Evolutionary conservation across 495 filamentous ascomycete species (phyloP).

Genomic region (Endocarpon pusillum): DNA sequence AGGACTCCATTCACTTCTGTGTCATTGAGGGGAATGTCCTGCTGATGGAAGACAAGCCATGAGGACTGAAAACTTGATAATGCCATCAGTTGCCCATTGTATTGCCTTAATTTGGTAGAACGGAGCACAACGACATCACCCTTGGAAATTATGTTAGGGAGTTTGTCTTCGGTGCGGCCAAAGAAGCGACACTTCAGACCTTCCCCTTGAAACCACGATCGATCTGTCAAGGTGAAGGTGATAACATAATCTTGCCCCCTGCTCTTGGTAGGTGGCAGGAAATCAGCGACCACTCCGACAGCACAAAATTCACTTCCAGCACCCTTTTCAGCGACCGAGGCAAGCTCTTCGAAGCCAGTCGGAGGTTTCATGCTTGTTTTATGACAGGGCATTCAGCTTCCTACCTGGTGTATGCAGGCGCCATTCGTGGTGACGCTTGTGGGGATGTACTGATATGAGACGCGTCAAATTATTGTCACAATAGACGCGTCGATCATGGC

Average conservation of each 20-base stretch:
- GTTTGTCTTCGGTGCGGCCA: slow-evolving; percentile 16
- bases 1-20: too few relatives aligned
- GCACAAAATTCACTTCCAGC: slow-evolving; percentile 24
- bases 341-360: slow-evolving; percentile 18
- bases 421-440: slow-evolving; percentile 5
- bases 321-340: slow-evolving; percentile 14
- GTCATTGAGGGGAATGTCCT: slow-evolving; percentile 15
- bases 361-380: too few relatives aligned
- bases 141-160: slow-evolving; percentile 23
- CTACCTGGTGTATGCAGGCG: slow-evolving; percentile 5
- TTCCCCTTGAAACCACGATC: slow-evolving; percentile 19
- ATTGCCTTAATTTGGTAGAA: slow-evolving; percentile 20
- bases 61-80: slow-evolving; percentile 10
- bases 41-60: slow-evolving; percentile 13
- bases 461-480: too few relatives aligned
- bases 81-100: slow-evolving; percentile 10
- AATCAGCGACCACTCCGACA: slow-evolving; percentile 30
- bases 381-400: too few relatives aligned
- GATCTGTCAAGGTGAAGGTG: slow-evolving; percentile 34
- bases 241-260: slow-evolving; percentile 21
- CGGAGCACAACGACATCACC: slow-evolving; percentile 33
- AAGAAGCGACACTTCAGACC: slow-evolving; percentile 36
- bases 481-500: too few relatives aligned
- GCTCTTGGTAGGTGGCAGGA: slow-evolving; percentile 13
- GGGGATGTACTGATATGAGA: neutral